Evolutionary conservation across 306 rosid genomes (phyloP).

Genomic region (Potentilla sterilis): DNA sequence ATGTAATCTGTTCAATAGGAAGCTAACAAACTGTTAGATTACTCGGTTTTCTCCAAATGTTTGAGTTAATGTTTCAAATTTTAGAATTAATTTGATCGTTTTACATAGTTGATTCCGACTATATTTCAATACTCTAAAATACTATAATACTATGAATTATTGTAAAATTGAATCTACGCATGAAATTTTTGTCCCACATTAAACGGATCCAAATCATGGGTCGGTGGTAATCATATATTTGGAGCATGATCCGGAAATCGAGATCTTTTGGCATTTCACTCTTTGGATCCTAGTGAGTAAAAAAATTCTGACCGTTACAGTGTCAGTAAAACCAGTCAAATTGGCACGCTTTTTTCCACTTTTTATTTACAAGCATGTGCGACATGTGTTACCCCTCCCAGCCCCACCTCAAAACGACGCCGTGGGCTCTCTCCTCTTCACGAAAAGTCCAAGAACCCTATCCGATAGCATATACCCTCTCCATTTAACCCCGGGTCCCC

Average conservation of each 20-base stretch:
- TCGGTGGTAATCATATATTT: background rate
- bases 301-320: background rate
- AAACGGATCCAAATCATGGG: background rate
- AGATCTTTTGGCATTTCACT: slow-evolving; percentile 11
- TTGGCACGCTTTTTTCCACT: background rate
- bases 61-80: too few species aligned
- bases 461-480: slow-evolving; percentile 30
- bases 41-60: background rate
- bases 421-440: slow-evolving; percentile 7
- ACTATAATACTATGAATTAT: too few species aligned
- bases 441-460: slow-evolving; percentile 5
- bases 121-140: too few species aligned
- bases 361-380: background rate
- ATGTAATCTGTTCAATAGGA: background rate
- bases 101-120: too few species aligned
- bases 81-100: too few species aligned
- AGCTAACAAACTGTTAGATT: background rate
- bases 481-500: slow-evolving; percentile 31
- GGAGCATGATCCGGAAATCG: slow-evolving; percentile 11
- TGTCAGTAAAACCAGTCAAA: slow-evolving; percentile 10
- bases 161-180: background rate
- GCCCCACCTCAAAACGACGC: slow-evolving; percentile 31
- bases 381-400: background rate
- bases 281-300: background rate
- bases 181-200: background rate